These are phyloP conservation scores for Lactifluus hygrophoroides DNA, from an alignment of 768 basidiomycete genomes.

Conservation along the genomic window DNA sequence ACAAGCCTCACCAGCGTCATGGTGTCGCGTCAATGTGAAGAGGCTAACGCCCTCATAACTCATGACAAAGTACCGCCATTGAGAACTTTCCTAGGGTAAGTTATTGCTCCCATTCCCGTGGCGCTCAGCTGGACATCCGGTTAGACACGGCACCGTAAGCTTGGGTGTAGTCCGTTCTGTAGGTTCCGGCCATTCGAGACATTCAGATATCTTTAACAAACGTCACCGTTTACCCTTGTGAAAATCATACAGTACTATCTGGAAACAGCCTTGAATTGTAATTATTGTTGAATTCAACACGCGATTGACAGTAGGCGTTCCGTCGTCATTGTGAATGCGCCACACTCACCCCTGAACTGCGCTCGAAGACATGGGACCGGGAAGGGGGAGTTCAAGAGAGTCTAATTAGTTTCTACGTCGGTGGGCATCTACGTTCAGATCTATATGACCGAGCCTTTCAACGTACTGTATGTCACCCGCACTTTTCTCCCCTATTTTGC, in stretches of 20 bases:
- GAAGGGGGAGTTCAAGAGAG: conserved; percentile 50
- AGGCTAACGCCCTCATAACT: conserved; percentile 34
- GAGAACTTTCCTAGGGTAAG: conserved; percentile 39
- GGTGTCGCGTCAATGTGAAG: conserved; percentile 26
- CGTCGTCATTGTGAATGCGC: neutral
- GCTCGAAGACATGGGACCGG: conserved; percentile 48
- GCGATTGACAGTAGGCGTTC: conserved; percentile 38
- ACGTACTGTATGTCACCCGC: conserved; percentile 38
- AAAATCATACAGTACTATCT: conserved; percentile 4
- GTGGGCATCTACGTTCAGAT: conserved; percentile 73
- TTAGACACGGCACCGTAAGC: conserved; percentile 52
- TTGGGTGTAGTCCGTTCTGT: conserved; percentile 60
- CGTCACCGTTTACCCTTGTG: conserved; percentile 51
- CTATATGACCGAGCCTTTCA: conserved; percentile 69
- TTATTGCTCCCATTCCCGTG: conserved; percentile 49
- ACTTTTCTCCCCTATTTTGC: neutral
- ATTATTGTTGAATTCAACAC: conserved; percentile 46
- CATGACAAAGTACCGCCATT: conserved; percentile 70
- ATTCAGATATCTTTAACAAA: conserved; percentile 25
- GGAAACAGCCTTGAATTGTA: neutral
- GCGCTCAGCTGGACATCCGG: conserved; percentile 45
- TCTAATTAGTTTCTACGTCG: conserved; percentile 57
- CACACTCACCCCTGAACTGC: neutral
- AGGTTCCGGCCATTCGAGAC: conserved; percentile 10
- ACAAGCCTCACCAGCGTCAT: conserved; percentile 49